Base-by-base conservation (phyloP, 176 grass and related monocot genomes). In the Hsuehochloa calcarea region DNA sequence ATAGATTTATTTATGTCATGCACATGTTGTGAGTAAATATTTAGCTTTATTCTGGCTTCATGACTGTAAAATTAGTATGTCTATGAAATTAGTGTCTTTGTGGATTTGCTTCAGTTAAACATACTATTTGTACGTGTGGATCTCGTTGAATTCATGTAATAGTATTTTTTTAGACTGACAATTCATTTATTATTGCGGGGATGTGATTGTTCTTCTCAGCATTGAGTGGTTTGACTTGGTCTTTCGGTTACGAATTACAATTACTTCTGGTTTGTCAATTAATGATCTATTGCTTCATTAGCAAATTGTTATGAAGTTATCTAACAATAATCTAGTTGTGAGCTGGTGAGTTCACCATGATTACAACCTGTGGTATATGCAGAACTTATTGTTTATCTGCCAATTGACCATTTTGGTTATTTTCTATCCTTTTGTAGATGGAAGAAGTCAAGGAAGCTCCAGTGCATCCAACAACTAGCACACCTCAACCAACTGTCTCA, bases 361-460 rank as follows among this genome's bases (percentile, higher is more conserved):
- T 89, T 73, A 8, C 25, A 54, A 20, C 2, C 5, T 54, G 22
- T 77, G 39, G 10, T 64, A 31, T 46, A 15, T 58, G 86, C 31
- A 79, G 58, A 77, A 81, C 34, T 75, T 10, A 61, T 67, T 80
- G 17, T 63, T 68, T 74, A 43, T 75, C 8, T n/a, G 27, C 25
- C 70, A 51, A 62, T 65, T 68, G 50, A 87, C 2, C 10, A 73
- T 80, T 79, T 74, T 65, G 16, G 41, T 62, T 46, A 45, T 31
- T 37, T 52, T 70, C 78, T 72, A 72, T 65, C 17, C 12, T 44
- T 70, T 1, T 85, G 70, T 84, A 99, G 97, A 93, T 99, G 97
- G 97, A 96, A 86, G 97, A 93, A 87, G 65, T 82, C 62, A 96
- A 96, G 84, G 92, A 94, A 96, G 19, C 70, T 86, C 75, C 52